These are phyloP conservation scores for Orobanche coerulescens DNA, from an alignment of 257 asterid species.

Conservation along the genomic window DNA sequence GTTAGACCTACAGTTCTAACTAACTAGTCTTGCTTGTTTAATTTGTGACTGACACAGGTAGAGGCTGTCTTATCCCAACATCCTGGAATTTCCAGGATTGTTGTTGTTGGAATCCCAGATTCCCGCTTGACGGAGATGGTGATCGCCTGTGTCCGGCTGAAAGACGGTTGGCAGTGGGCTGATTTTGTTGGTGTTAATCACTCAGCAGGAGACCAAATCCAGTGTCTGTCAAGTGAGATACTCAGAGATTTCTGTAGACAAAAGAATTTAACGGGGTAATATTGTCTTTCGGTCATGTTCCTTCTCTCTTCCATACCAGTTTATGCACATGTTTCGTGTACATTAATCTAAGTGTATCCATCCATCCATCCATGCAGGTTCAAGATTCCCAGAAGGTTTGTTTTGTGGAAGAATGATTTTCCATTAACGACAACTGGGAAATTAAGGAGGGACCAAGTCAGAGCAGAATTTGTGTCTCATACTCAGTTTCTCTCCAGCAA, in stretches of 20 bases:
- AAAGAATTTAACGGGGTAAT: constrained; percentile 60
- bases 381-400: constrained; percentile 57
- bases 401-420: constrained; percentile 52
- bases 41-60: constrained; percentile 55
- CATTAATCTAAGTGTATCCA: too few species aligned
- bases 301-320: not conserved
- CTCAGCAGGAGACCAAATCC: constrained; percentile 21
- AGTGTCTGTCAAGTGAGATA: constrained; percentile 40
- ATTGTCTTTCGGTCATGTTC: not conserved
- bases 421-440: constrained; percentile 79
- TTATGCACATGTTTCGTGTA: not conserved
- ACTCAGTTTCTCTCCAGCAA: constrained; percentile 40
- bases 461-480: constrained; percentile 41
- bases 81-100: constrained; percentile 51
- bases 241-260: constrained; percentile 60
- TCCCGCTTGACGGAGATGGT: constrained; percentile 67
- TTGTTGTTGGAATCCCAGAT: constrained; percentile 69
- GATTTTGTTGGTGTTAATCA: constrained; percentile 30
- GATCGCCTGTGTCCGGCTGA: constrained; percentile 51
- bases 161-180: constrained; percentile 62
- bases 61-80: constrained; percentile 65
- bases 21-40: too few species aligned
- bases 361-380: constrained; percentile 47
- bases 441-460: constrained; percentile 59
- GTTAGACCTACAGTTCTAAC: too few species aligned